Base-by-base conservation (phyloP, 208 protist genomes). In the Crithidia fasciculata region DNA sequence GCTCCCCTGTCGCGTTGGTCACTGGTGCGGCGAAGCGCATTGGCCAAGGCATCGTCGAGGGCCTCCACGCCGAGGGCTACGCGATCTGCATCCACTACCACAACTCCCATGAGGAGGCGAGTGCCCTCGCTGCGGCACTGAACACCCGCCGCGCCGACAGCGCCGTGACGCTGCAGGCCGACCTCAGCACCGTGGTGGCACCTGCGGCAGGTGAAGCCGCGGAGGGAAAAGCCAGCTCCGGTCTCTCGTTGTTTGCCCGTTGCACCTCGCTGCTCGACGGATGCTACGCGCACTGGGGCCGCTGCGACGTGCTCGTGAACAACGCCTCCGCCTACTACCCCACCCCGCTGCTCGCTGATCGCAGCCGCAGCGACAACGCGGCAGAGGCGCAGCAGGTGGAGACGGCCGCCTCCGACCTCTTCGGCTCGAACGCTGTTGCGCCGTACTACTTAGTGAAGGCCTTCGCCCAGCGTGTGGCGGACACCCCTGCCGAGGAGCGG, bases 261-360 rank as follows among this genome's bases (percentile, higher is more conserved):
- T 93, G 87, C 52, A 75, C 70, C 2, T 72, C 18, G 3, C 61
- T 93, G 43, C 50, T 93, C 7, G 77, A 74, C 16, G 69, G 10
- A 44, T 95, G 88, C 67, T 87, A 86, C 69, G 19, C 45, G 15
- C 53, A 63, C 15, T 93, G 89, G 82, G 86, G 90, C 4, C 87
- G 88, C 10, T 90, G 84, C 61, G 90, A 95, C 61, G 88, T 89
- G 41, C 75, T 95, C 43, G 88, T 95, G n/a, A 95, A 95, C 79
- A 95, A 92, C 70, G 90, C 90, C 54, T 95, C 90, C 2, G 80
- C 88, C 7, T 95, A 86, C 63, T 89, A 84, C 57, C 84, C 90
- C 19, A 92, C 88, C 1, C 86, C 87, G 44, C 76, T 95, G 45
- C 43, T 89, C 36, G 41, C 44, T 0, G 49, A 57, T 45, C 28